Evolutionary conservation across 116 monocot species (phyloP), one percentile per base, ranked within the genome.

Genomic region (Papilionanthe hybrid): DNA sequence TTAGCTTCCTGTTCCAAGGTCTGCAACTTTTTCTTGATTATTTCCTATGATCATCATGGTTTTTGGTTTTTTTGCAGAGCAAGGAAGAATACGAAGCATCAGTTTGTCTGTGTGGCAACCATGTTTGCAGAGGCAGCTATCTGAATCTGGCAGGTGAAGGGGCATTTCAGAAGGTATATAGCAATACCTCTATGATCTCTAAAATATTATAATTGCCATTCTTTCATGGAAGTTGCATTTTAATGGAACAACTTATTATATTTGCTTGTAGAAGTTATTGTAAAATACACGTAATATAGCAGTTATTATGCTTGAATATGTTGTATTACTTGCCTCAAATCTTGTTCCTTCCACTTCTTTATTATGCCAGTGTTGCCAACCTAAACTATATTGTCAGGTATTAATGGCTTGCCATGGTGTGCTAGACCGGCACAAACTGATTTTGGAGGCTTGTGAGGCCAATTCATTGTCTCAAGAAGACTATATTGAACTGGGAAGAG

Each of bases 71-170:
- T 28, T 17, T 91, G 66, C 93, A 99, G 99, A 99, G 95, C 60
- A 99, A 99, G 84, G 93, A 99, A 87, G 99, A 99, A 73, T 90
- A 95, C 57, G 99, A 99, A 83, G 93, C 95, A 78, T 99, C 99
- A 78, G 93, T 99, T 81, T 99, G 99, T 85, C 75, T 99, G 32
- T 99, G 99, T 85, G 99, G 99, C 18, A 99, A 86, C 84, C 99
- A 93, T 79, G 87, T 99, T 66, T 99, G 99, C 84, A 81, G 95
- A 77, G 99, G 99, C 17, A 99, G 99, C 87, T 99, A 93, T 91
- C 72, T 99, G 79, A 99, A 93, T 81, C 81, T 95, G 55, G 86
- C 90, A 56, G 95, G 99, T 57, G 99, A 99, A 88, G 99, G 86
- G 49, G 93, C 99, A 76, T 99, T 89, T 86, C 86, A 93, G 50